Conservation (phyloP, 139 green algal genomes). For the Chlorella sorokiniana region DNA sequence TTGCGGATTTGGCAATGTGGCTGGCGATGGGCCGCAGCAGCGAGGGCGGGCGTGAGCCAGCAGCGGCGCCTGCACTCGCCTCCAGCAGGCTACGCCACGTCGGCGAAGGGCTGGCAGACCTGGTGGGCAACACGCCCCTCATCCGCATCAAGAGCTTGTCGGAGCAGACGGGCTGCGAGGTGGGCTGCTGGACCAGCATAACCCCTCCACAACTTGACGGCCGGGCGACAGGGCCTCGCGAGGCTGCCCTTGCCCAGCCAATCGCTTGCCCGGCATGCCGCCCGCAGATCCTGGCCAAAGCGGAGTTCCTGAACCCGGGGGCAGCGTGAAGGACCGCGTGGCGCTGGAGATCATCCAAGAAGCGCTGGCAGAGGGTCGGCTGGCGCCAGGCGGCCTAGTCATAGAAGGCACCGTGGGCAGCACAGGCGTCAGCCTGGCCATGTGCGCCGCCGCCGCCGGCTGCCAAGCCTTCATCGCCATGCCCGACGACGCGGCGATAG, state of each 20-base stretch:
- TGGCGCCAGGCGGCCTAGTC: constrained; percentile 79
- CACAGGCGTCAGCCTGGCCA: constrained; percentile 89
- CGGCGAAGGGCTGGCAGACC: constrained; percentile 53
- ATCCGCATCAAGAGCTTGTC: constrained; percentile 77
- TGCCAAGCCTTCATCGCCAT: constrained; percentile 84
- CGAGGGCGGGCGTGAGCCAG: background rate
- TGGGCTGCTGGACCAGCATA: constrained; percentile 14
- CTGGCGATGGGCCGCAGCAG: background rate
- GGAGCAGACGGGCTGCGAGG: constrained; percentile 79
- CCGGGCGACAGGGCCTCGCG: too few relatives aligned
- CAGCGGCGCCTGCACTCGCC: background rate
- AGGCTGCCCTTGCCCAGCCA: too few relatives aligned
- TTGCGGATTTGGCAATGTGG: background rate
- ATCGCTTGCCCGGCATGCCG: background rate
- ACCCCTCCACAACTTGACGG: too few relatives aligned
- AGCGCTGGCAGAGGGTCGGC: constrained; percentile 62
- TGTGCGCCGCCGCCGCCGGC: constrained; percentile 69
- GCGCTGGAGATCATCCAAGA: constrained; percentile 85
- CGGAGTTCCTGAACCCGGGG: constrained; percentile 95
- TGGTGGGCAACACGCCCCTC: constrained; percentile 87
- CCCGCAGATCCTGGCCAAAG: constrained; percentile 84
- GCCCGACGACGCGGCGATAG: constrained; percentile 90
- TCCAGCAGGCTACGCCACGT: constrained; percentile 18
- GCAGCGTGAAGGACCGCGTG: constrained; percentile 91
- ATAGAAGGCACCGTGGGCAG: constrained; percentile 76